These are phyloP conservation scores for Candida berthetii DNA, from an alignment of 805 yeast genomes.

Conservation along the genomic window DNA sequence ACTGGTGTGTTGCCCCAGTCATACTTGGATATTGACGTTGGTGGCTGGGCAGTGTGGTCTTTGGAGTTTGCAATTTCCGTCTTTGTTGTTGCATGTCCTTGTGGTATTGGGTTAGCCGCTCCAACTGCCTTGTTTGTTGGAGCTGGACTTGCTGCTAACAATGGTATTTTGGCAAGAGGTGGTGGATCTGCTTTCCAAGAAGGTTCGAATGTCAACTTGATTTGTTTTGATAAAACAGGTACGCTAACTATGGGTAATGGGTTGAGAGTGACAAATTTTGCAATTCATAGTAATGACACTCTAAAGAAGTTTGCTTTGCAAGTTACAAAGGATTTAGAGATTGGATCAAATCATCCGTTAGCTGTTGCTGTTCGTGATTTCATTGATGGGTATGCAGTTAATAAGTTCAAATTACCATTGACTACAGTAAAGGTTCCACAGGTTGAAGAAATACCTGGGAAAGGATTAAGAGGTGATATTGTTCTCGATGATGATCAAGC, in stretches of 20 bases:
- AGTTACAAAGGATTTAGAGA: conserved; percentile 51
- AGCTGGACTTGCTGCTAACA: conserved; percentile 69
- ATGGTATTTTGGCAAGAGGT: conserved; percentile 71
- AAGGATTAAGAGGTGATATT: conserved; percentile 46
- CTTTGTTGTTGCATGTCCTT: conserved; percentile 80
- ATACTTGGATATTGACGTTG: conserved; percentile 58
- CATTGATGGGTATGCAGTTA: conserved; percentile 17
- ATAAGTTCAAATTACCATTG: conserved; percentile 9
- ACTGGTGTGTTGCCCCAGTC: conserved; percentile 44
- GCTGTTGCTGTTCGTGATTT: conserved; percentile 49
- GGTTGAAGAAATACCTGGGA: conserved; percentile 52
- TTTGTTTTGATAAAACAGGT: conserved; percentile 78
- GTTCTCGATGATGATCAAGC: conserved; percentile 15
- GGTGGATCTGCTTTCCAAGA: conserved; percentile 84
- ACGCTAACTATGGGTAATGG: conserved; percentile 64
- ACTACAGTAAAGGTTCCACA: conserved; percentile 34
- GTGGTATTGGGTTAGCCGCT: conserved; percentile 82
- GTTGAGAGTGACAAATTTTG: conserved; percentile 46
- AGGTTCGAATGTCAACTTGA: conserved; percentile 54
- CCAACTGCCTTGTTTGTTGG: conserved; percentile 82
- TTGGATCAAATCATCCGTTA: conserved; percentile 63
- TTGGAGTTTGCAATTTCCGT: conserved; percentile 73
- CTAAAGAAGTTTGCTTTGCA: conserved; percentile 27
- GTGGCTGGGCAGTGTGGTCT: conserved; percentile 78
- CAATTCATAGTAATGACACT: conserved; percentile 16